Percentiles rank a stretch among this genome's conserved stretches.
Evolutionary conservation across 495 filamentous ascomycete genomes (phyloP).

Genomic region (Podospora pseudoanserina): DNA sequence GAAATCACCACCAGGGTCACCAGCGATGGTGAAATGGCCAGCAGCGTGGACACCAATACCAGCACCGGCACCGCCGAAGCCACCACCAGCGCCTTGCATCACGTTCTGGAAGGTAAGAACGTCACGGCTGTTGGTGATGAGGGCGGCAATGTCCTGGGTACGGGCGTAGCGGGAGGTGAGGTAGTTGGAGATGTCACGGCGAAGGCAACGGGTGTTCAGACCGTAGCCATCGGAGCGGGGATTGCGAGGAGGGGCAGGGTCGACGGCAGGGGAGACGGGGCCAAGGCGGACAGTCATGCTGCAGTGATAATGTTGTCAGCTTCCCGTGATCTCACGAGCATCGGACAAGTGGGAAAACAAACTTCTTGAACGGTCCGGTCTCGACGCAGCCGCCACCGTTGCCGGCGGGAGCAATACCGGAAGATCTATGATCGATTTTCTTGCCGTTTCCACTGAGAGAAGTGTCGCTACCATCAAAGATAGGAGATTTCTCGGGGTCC

Average conservation of each 20-base stretch:
- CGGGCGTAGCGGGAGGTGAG: constrained; percentile 46
- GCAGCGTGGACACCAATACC: constrained; percentile 38
- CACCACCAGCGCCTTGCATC: constrained; percentile 33
- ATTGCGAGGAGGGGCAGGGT: constrained; percentile 37
- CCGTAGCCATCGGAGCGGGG: constrained; percentile 38
- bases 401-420: constrained; percentile 42
- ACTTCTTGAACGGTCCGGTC: constrained; percentile 55
- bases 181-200: constrained; percentile 58
- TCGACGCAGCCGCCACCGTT: constrained; percentile 66
- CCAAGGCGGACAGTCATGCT: constrained; percentile 52
- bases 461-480: constrained; percentile 61
- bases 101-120: constrained; percentile 45
- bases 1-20: constrained; percentile 44
- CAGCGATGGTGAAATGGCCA: constrained; percentile 43
- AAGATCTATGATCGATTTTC: constrained; percentile 33
- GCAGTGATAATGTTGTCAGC: not conserved
- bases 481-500: constrained; percentile 52
- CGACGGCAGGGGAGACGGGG: constrained; percentile 38
- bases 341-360: not conserved
- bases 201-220: constrained; percentile 61
- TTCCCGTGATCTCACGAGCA: no score
- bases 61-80: not conserved
- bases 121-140: constrained; percentile 44
- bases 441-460: constrained; percentile 62
- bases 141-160: constrained; percentile 44